Evolutionary conservation across 331 rosid genomes (phyloP), one percentile per base, ranked within the genome.

Genomic region (Telfairia occidentalis): DNA sequence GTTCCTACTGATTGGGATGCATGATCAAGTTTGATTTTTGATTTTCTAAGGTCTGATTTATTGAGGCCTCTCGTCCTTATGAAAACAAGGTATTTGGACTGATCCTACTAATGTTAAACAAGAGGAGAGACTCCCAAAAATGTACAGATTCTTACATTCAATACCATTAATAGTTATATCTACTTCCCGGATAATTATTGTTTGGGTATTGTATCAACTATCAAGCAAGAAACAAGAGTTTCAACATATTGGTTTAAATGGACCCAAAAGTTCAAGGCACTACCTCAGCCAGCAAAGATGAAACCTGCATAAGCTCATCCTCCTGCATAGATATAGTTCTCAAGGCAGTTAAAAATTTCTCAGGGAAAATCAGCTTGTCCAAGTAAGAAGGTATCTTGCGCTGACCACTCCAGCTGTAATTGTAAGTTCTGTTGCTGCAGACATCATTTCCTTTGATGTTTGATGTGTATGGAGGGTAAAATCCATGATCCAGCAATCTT

Each of bases 401-500:
- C 70, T 82, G 86, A 78, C 97, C 98, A 71, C 97, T 91, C 98
- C 98, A 95, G 80, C 98, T 95, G 74, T 91, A 90, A 80, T 82
- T 86, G 78, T 82, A 75, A 74, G 66, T 76, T 79, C 48, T 83
- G 50, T 81, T 76, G 10, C 23, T 81, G 81, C 55, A 29, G 52
- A 58, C 73, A 46, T 80, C 85, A 34, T 79, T 85, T 77, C 76
- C 87, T 81, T 73, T 81, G 13, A 73, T 72, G 52, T 78, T 83
- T 80, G 69, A 78, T 21, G 80, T 28, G 81, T 79, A 74, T 49
- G n/a, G 21, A 0, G 89, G 85, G 76, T 87, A 92, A 85, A 88
- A 92, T 46, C 98, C 98, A 76, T 77, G 81, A 80, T 87, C 87
- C 83, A 91, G 85, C 69, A 88, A 82, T 49, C 82, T 77, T 88